Evolutionary conservation across 2,329 filamentous ascomycete species (phyloP), one percentile per base, ranked within the genome.

Genomic region (Xylariaceae sp.): DNA sequence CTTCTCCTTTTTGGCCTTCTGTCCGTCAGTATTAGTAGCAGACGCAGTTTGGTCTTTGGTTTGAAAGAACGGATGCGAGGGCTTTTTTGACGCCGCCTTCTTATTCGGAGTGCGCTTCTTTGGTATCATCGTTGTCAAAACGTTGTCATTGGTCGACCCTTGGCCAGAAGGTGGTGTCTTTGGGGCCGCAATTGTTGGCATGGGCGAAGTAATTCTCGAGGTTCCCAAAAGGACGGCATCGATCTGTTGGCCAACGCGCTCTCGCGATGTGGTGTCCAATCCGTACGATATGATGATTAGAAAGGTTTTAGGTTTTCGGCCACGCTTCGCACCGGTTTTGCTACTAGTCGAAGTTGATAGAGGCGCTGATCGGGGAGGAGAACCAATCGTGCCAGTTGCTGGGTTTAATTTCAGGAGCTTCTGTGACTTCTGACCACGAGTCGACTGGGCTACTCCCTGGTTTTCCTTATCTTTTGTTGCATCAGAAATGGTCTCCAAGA

Each of bases 11-110:
- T 67, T 53, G n/a, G 69, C 29, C 16, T 65, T 66, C 19, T 66
- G 39, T 7, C 67, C 59, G 3, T 56, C 60, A 6, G 67, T 61
- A 29, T 66, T 39, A n/a, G 51, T 55, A 14, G 58, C 37, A 29
- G 61, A 53, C 9, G 43, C 59, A 5, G 69, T 70, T 7, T 73
- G 71, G 6, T 77, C 19, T 64, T 87, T 89, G 5, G 82, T 84
- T 14, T 81, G 69, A 67, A 92, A 92, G 68, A 92, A 90, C 0
- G 89, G 89, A 73, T 92, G 75, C 9, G 58, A 44, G 14, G 57
- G 58, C 45, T 39, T 58, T 50, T 63, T 56, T 1, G 60, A 39
- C 6, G 53, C 33, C 8, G 16, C 73, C 65, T 12, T 66, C 65
- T 47, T 66, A 50, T 60, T 67, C 41, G 34, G 47, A 26, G 37